Evolutionary conservation across 768 basidiomycete species (phyloP).

Genomic region (Pleurotus eryngii): DNA sequence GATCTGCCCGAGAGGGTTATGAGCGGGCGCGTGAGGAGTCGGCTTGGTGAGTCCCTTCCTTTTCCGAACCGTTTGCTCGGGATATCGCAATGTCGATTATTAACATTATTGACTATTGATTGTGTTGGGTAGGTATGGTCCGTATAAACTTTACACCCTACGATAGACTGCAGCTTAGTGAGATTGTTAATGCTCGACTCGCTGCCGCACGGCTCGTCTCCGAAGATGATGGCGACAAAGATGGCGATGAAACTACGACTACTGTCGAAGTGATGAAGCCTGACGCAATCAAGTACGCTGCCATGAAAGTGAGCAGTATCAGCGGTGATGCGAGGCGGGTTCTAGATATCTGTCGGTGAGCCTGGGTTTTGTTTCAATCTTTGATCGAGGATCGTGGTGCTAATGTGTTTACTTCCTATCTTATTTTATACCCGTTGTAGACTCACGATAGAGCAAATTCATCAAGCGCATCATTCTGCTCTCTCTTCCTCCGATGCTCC

Average conservation of each 20-base stretch:
- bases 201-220: conserved; percentile 36
- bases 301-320: conserved; percentile 66
- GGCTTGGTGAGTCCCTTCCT: too few relatives aligned
- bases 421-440: conserved; percentile 27
- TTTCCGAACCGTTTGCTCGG: too few relatives aligned
- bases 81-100: too few relatives aligned
- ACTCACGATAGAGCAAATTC: conserved; percentile 81
- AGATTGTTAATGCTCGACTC: conserved; percentile 85
- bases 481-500: too few relatives aligned
- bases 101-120: too few relatives aligned
- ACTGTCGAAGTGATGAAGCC: conserved; percentile 47
- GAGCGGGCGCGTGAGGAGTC: conserved; percentile 87
- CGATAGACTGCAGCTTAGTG: conserved; percentile 67
- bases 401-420: too few relatives aligned
- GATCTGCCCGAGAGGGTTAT: conserved; percentile 94
- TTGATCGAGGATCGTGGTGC: too few relatives aligned
- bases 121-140: conserved; percentile 76
- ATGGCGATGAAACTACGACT: conserved; percentile 44
- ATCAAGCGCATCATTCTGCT: conserved; percentile 18
- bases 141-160: conserved; percentile 94
- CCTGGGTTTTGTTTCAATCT: too few relatives aligned
- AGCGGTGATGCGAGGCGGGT: conserved; percentile 94
- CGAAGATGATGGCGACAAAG: conserved; percentile 11
- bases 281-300: conserved; percentile 83
- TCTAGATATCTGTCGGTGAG: conserved; percentile 86